Evolutionary conservation across 2,329 filamentous ascomycete genomes (phyloP).

Genomic region (Diaporthe longicolla): DNA sequence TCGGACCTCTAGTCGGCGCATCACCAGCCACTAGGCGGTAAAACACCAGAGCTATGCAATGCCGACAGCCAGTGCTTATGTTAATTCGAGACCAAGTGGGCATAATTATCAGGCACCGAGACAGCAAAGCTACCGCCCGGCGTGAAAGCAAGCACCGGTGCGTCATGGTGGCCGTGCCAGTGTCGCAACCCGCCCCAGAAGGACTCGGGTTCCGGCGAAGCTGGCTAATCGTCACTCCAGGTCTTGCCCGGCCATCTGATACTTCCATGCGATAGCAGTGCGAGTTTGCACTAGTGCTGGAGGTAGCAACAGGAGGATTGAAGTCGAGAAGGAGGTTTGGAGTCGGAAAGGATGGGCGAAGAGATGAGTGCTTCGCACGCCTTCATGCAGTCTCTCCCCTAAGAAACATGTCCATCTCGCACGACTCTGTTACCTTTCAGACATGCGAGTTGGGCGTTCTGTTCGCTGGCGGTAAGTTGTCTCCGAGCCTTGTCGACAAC

Average conservation of each 20-base stretch:
- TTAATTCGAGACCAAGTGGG: neutral
- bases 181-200: neutral
- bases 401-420: neutral
- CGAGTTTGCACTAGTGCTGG: neutral
- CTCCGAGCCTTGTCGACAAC: neutral
- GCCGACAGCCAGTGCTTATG: neutral
- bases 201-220: neutral
- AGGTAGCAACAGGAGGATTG: neutral
- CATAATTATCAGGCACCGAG: neutral
- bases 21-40: constrained; percentile 15
- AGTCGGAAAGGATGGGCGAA: neutral
- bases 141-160: neutral
- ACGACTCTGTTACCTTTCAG: no score
- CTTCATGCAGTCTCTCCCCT: neutral
- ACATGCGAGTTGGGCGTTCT: no score
- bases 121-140: neutral
- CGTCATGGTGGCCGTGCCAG: neutral
- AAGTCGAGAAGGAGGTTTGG: neutral
- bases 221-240: neutral
- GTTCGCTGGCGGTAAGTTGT: no score
- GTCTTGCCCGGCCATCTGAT: no score
- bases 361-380: neutral
- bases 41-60: neutral
- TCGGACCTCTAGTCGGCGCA: neutral
- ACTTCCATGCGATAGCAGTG: neutral